phyloP scores from a whole-genome alignment of 2,329 filamentous ascomycete genomes.

The Didymella sp. region DNA sequence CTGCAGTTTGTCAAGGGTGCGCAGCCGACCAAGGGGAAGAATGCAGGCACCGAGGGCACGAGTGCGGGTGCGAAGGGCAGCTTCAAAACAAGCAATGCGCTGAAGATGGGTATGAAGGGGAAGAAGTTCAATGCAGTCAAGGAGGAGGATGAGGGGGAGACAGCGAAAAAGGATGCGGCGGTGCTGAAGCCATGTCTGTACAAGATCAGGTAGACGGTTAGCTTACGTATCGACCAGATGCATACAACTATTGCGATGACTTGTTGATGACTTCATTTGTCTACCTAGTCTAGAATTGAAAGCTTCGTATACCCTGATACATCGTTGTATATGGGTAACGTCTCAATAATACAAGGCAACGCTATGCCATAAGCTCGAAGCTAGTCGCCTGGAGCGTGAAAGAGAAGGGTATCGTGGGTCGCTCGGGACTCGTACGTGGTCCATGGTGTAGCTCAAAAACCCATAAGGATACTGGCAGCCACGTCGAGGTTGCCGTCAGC shows the following conservation, averaged over 20 bases:
- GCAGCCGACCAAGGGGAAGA: slow-evolving; percentile 77
- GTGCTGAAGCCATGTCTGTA: slow-evolving; percentile 96
- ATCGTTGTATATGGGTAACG: neutral
- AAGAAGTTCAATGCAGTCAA: slow-evolving; percentile 39
- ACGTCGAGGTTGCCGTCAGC: slow-evolving; percentile 86
- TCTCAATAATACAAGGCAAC: slow-evolving; percentile 17
- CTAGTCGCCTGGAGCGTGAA: slow-evolving; percentile 1
- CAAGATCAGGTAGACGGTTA: slow-evolving; percentile 72
- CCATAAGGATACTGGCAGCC: slow-evolving; percentile 80
- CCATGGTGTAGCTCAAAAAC: slow-evolving; percentile 8
- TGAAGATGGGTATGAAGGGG: slow-evolving; percentile 56
- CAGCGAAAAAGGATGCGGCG: slow-evolving; percentile 67
- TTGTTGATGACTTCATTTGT: neutral
- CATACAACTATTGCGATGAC: neutral
- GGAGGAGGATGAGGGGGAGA: slow-evolving; percentile 61
- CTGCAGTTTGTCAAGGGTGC: slow-evolving; percentile 93
- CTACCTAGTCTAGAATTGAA: slow-evolving; percentile 7
- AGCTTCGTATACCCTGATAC: neutral
- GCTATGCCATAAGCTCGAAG: slow-evolving; percentile 3
- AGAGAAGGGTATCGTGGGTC: slow-evolving; percentile 13
- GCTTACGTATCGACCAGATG: neutral
- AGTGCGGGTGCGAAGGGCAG: slow-evolving; percentile 55
- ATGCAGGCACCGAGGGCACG: slow-evolving; percentile 56
- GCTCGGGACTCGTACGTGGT: neutral
- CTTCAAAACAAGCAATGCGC: slow-evolving; percentile 68